phyloP scores from a whole-genome alignment of 2,329 filamentous ascomycete species.

The Hypocreales sp. region DNA sequence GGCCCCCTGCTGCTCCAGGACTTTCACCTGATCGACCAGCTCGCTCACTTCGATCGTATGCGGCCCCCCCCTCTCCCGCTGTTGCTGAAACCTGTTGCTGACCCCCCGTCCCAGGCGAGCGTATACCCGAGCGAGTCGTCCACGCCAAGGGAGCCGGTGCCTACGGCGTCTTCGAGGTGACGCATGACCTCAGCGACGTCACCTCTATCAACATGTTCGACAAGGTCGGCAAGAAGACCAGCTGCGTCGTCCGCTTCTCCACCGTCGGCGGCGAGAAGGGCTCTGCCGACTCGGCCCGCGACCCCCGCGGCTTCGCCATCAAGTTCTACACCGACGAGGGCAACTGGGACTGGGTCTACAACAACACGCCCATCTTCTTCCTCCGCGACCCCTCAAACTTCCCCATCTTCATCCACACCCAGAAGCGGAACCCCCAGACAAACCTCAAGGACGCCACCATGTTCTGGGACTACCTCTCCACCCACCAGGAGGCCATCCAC shows the following conservation, averaged over 20 bases:
- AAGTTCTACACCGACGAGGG: slow-evolving; percentile 51
- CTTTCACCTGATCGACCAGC: slow-evolving; percentile 48
- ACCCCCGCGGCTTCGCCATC: slow-evolving; percentile 52
- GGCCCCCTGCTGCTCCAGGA: slow-evolving; percentile 48
- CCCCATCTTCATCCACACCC: slow-evolving; percentile 61
- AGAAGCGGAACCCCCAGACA: slow-evolving; percentile 60
- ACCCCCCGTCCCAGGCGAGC: slow-evolving; percentile 14
- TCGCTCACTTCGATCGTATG: slow-evolving; percentile 34
- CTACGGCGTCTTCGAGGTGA: slow-evolving; percentile 45
- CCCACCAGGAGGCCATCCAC: slow-evolving; percentile 46
- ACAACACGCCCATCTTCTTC: slow-evolving; percentile 70
- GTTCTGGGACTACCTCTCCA: slow-evolving; percentile 32
- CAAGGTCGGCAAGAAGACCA: slow-evolving; percentile 34
- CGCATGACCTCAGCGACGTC: slow-evolving; percentile 37
- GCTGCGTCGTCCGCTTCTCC: slow-evolving; percentile 50
- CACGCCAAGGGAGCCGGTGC: slow-evolving; percentile 23
- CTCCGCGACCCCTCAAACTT: slow-evolving; percentile 60
- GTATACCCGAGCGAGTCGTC: slow-evolving; percentile 29
- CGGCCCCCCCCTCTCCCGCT: neutral
- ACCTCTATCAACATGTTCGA: slow-evolving; percentile 38
- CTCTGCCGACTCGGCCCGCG: slow-evolving; percentile 50
- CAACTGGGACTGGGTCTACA: slow-evolving; percentile 58
- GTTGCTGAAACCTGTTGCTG: neutral
- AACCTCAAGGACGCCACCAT: slow-evolving; percentile 55
- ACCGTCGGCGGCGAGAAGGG: slow-evolving; percentile 56